Base-by-base conservation (phyloP, 805 yeast genomes). In the Candida arabinofermentans region DNA sequence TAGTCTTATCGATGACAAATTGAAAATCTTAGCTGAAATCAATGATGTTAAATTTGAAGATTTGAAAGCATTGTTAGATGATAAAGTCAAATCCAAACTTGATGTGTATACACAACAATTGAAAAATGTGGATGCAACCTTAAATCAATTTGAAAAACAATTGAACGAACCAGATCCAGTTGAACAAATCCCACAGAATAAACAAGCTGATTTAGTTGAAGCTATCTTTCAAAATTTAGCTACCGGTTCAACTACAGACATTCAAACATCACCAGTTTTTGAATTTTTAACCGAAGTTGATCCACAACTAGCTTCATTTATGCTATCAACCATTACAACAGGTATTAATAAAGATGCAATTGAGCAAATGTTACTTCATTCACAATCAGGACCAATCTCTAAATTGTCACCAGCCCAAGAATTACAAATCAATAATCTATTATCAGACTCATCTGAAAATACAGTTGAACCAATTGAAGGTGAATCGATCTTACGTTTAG, bases 21-120 rank as follows among this genome's bases (percentile, higher is more conserved):
- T 61, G 29, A 42, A 46, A 31, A 22, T 43, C 14, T 42, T 61
- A 37, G 53, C 66, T 9, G 34, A 51, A 24, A 36, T 43, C 24
- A 43, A 50, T 31, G 42, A 47, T 12, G 31, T 82, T 17, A 36
- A 49, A 17, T 39, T 53, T 7, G 51, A 51, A 7, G 55, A 53
- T 14, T 46, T 61, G 13, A 47, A 50, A 19, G 35, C 41, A 9
- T 36, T 40, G 34, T 47, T 59, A 14, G 51, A 59, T 14, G 43
- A 43, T n/a, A 53, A 54, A 39, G 57, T 61, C 19, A 26, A 39
- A 5, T 12, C 37, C 9, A 48, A 43, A 34, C 22, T 48, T 8
- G 27, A 18, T 17, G 34, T 14, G 17, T 22, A 39, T 10, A 36
- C 38, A 8, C 22, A 41, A 13, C 35, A 47, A 27, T 39, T 40